These are phyloP conservation scores for Poterioochromonas sp. DNA, from an alignment of 352 stramenopile species.

Conservation along the genomic window DNA sequence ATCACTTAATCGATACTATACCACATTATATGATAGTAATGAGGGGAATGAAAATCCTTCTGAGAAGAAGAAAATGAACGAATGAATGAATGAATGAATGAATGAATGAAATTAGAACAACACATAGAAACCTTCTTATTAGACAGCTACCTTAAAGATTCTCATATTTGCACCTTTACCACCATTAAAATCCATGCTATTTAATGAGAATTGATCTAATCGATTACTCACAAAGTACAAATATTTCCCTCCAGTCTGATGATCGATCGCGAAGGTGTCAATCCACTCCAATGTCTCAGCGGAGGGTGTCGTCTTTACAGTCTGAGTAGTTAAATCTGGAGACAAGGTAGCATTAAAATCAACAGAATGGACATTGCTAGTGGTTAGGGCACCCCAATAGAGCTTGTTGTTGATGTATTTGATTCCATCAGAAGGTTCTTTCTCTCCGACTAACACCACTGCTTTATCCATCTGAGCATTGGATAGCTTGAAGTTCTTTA, in stretches of 20 bases:
- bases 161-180: background rate
- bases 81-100: too few relatives aligned
- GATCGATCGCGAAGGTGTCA: conserved; percentile 7
- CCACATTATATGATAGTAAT: too few relatives aligned
- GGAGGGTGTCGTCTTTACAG: background rate
- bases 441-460: background rate
- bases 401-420: background rate
- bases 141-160: background rate
- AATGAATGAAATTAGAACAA: too few relatives aligned
- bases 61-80: too few relatives aligned
- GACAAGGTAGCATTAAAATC: background rate
- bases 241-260: background rate
- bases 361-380: background rate
- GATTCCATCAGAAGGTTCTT: background rate
- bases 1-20: too few relatives aligned
- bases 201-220: background rate
- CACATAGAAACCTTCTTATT: too few relatives aligned
- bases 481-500: background rate
- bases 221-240: background rate
- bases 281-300: background rate
- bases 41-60: too few relatives aligned
- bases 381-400: background rate
- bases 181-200: conserved; percentile 3
- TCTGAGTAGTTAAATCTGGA: background rate
- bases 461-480: background rate